Conservation (phyloP, 345 rosid species). For the Citrus hindsii region DNA sequence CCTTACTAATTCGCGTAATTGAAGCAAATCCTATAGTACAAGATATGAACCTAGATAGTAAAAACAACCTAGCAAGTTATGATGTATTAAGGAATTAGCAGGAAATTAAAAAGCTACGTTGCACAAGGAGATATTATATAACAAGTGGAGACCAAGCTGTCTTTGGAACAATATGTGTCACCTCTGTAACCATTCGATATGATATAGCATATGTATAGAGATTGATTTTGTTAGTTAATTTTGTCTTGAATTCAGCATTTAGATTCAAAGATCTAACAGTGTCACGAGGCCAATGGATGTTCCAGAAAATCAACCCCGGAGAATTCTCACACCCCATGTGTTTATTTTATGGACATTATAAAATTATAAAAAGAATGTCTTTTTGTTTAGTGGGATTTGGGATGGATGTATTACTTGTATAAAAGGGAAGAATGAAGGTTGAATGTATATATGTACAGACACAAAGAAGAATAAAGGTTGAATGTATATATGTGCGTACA, state of each 20-base stretch:
- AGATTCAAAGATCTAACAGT: conserved; percentile 17
- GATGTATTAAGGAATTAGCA: neutral
- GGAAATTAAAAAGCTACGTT: neutral
- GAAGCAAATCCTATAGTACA: neutral
- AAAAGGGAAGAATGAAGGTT: conserved; percentile 3
- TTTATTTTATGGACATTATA: conserved; percentile 10
- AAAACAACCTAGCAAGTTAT: neutral
- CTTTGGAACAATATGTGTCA: conserved; percentile 38
- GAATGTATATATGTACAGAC: neutral
- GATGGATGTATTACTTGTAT: conserved; percentile 22
- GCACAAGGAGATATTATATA: conserved; percentile 13
- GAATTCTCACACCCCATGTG: conserved; percentile 29
- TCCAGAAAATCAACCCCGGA: conserved; percentile 32
- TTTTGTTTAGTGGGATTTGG: conserved; percentile 12
- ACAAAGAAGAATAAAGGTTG: conserved; percentile 5
- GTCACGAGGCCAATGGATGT: conserved; percentile 38
- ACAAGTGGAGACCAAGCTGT: conserved; percentile 10
- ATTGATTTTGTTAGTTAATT: conserved; percentile 21
- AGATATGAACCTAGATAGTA: neutral
- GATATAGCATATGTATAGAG: conserved; percentile 30
- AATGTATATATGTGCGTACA: neutral
- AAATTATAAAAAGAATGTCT: conserved; percentile 32
- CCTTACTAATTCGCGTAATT: neutral
- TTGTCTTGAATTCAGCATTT: conserved; percentile 27
- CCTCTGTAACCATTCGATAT: conserved; percentile 41